phyloP scores from a whole-genome alignment of 257 asterid species.

The Striga asiatica region DNA sequence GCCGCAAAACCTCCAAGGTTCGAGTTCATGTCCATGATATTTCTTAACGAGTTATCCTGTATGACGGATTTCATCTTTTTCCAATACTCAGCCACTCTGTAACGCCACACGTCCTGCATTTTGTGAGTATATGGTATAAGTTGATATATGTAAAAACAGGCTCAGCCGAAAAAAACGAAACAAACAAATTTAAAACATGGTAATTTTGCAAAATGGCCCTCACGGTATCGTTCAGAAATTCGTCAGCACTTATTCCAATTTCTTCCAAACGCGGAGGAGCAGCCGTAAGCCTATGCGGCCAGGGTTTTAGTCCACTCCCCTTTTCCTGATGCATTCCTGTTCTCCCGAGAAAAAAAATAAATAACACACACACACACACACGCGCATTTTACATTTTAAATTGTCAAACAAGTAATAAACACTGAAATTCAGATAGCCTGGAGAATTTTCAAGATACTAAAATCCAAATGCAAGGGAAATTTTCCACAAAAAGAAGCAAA shows the following conservation, averaged over 20 bases:
- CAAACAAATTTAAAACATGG: not conserved
- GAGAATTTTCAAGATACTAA: not conserved
- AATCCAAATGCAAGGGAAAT: no score
- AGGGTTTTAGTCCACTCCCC: constrained; percentile 72
- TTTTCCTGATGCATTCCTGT: constrained; percentile 68
- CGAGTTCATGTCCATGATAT: constrained; percentile 94
- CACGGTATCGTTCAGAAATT: constrained; percentile 62
- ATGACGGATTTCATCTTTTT: constrained; percentile 67
- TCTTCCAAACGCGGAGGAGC: constrained; percentile 74
- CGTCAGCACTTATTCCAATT: constrained; percentile 40
- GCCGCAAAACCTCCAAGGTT: constrained; percentile 89
- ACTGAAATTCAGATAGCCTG: constrained; percentile 3
- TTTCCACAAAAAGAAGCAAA: not conserved
- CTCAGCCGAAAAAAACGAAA: not conserved
- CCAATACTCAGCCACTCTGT: constrained; percentile 73
- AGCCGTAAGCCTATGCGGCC: constrained; percentile 79
- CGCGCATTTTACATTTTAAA: no score
- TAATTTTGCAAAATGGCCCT: constrained; percentile 18
- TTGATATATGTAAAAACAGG: not conserved
- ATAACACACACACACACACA: no score
- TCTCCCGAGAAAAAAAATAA: not conserved
- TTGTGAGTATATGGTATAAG: not conserved
- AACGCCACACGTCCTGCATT: constrained; percentile 63
- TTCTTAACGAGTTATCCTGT: constrained; percentile 55
- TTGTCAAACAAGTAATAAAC: not conserved